Conservation (phyloP, 1,139 yeast genomes). For the Blastobotrys malaysiensis region DNA sequence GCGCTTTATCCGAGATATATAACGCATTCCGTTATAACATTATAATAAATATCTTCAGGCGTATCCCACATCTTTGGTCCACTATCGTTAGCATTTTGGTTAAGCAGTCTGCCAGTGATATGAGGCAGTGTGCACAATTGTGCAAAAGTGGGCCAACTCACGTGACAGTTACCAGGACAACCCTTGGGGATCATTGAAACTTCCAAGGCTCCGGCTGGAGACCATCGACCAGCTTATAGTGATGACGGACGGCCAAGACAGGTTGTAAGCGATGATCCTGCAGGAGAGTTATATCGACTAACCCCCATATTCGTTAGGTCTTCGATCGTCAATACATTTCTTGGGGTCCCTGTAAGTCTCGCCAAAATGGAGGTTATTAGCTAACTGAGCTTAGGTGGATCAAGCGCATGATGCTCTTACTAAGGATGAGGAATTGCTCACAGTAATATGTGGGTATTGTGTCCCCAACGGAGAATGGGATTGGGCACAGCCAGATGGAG, state of each 20-base stretch:
- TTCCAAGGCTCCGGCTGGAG: too few relatives aligned
- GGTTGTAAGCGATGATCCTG: background rate
- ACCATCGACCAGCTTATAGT: background rate
- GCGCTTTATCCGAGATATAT: too few relatives aligned
- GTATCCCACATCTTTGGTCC: too few relatives aligned
- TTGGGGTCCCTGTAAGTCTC: background rate
- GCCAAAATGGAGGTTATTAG: background rate
- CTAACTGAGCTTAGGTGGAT: background rate
- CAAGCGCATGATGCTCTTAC: background rate
- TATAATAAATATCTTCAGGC: too few relatives aligned
- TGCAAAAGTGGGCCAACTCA: too few relatives aligned
- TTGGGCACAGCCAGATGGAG: background rate
- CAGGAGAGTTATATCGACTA: background rate
- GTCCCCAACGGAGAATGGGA: background rate
- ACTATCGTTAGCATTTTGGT: too few relatives aligned
- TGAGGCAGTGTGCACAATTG: too few relatives aligned
- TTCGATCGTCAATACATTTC: background rate
- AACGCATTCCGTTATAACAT: too few relatives aligned
- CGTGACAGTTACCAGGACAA: background rate
- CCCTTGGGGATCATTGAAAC: background rate
- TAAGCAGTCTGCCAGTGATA: too few relatives aligned
- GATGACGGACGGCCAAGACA: background rate
- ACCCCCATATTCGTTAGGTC: background rate
- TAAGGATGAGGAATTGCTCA: background rate
- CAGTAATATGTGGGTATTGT: background rate